Base-by-base conservation (phyloP, 2,329 filamentous ascomycete genomes). In the Colletotrichum paranaense region DNA sequence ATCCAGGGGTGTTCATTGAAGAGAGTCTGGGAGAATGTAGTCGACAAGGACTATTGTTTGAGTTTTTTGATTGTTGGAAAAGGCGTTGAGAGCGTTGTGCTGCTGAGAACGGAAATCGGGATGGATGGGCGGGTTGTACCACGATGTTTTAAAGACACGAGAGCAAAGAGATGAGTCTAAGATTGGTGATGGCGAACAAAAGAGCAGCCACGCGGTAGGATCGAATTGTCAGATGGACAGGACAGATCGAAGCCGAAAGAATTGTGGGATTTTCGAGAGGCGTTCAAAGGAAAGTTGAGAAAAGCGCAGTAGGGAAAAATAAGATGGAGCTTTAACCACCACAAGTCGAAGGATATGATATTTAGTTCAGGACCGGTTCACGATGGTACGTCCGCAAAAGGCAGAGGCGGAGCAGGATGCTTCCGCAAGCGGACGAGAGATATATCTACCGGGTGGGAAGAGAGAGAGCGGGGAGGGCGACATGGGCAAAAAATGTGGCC, bases 321-420 rank as follows among this genome's bases (percentile, higher is more conserved):
- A 38, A 65, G 30, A 24, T 46, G 9, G 52, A 59, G 42, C 56
- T 57, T 8, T 35, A 42, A 38, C 55, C 26, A 22, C 49, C 28
- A 59, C n/a, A 59, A 53, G 19, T 60, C 30, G 38, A 35, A n/a
- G 58, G 38, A 38, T 30, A 42, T 30, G 42, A 63, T 63, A 42
- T 58, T 35, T 46, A 60, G 46, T 57, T 14, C 24, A n/a, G 46
- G 35, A 19, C 67, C 32, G 55, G 55, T 65, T 65, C 59, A 14
- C 35, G 49, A 65, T 62, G 46, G 35, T 70, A 73, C 66, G 59
- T 64, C 70, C 55, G 70, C 70, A 73, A 73, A 42, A 28, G 53
- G 38, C 5, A 55, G 55, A 6, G 2, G n/a, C 62, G 28, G 53
- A 58, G 26, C 28, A 28, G 57, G 22, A 24, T 24, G n/a, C 24